Evolutionary conservation across 768 basidiomycete species (phyloP).

Genomic region (Mycena kentingensis): DNA sequence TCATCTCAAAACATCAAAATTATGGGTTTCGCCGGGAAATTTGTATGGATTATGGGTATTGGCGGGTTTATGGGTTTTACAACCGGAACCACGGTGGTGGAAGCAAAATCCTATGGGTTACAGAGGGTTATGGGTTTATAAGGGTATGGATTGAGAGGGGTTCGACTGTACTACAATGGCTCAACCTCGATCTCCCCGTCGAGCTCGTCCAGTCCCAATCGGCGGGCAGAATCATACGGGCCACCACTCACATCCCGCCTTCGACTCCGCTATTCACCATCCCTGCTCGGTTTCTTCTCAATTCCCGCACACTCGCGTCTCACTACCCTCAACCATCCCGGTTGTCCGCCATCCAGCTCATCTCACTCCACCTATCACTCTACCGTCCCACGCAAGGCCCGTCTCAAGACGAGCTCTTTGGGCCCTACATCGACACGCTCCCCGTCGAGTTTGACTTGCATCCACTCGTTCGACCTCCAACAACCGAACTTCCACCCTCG

Average conservation of each 20-base stretch:
- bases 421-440: slow-evolving; percentile 78
- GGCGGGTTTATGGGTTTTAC: too few species aligned
- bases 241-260: slow-evolving; percentile 38
- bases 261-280: slow-evolving; percentile 65
- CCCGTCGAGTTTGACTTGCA: slow-evolving; percentile 75
- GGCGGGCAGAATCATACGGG: slow-evolving; percentile 10
- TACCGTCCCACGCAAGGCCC: slow-evolving; percentile 53
- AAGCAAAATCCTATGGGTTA: too few species aligned
- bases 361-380: slow-evolving; percentile 79
- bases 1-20: too few species aligned
- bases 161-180: background rate
- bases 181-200: background rate
- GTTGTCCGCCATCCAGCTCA: slow-evolving; percentile 69
- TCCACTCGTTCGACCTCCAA: slow-evolving; percentile 71
- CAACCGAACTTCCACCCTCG: slow-evolving; percentile 48
- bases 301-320: slow-evolving; percentile 63
- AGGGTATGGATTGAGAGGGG: too few species aligned
- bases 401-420: slow-evolving; percentile 58
- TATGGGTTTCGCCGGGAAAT: too few species aligned
- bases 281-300: slow-evolving; percentile 72
- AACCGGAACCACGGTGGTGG: too few species aligned
- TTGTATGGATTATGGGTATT: too few species aligned
- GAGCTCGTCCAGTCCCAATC: background rate
- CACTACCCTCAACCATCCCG: slow-evolving; percentile 50
- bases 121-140: too few species aligned